Base-by-base conservation (phyloP, 148 eudicot species). In the Rhododendron henanense region DNA sequence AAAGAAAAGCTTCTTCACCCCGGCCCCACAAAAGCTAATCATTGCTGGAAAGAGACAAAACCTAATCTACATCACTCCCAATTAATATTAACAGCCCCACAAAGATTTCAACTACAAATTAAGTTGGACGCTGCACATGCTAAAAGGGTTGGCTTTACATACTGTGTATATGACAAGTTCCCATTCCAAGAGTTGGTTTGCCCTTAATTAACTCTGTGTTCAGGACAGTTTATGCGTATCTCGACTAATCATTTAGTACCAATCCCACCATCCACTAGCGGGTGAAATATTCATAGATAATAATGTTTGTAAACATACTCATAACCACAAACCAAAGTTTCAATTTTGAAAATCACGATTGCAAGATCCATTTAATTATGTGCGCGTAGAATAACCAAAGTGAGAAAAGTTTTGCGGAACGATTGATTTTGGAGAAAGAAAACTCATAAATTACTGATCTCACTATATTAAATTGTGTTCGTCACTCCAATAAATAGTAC, bases 21-120 rank as follows among this genome's bases (percentile, higher is more conserved):
- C 37, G 2, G 2, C 37, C 78, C 48, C 25, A 6, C 13, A 75
- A 16, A 75, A 75, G 47, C 79, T 39, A 39, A 75, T 75, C 79
- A 75, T 75, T 37, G 79, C 41, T 75, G 79, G n/a, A 75, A 7
- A 75, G 25, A 75, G 79, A 75, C 48, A 39, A 37, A 75, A 75
- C 79, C 23, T 75, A 75, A 75, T 75, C 79, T 39, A 6, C 79
- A 75, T 75, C n/a, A 73, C 37, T 73, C 44, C 77, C 77, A 14
- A 35, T 35, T 35, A 35, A 13, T 33, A 31, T 59, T 59, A 59
- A 59, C 25, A 74, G 19, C 79, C 79, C 79, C 79, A 75, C 47
- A 16, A 75, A 39, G 13, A 37, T 75, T 74, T 75, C 79, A 37
- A 18, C 79, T 7, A 75, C 19, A 19, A 71, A 31, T 31, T 31